Evolutionary conservation across 1,284 basidiomycete genomes (phyloP).

Genomic region (Pyrrhoderma noxium): DNA sequence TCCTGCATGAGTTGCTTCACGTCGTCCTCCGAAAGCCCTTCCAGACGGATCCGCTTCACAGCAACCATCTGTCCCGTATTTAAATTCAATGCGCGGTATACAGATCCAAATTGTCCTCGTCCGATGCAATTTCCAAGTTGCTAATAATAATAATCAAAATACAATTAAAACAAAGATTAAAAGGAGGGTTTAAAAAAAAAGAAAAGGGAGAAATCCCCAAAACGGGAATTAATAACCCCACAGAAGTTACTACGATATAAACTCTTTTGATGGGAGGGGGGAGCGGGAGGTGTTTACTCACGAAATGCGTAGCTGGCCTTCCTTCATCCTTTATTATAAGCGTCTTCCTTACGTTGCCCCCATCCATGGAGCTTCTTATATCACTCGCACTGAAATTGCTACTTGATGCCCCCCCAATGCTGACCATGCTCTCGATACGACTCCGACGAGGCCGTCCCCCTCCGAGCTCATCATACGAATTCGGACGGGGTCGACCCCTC

Average conservation of each 20-base stretch:
- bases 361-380: slow-evolving; percentile 45
- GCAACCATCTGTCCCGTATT: slow-evolving; percentile 92
- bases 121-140: slow-evolving; percentile 96
- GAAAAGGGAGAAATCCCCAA: no score
- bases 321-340: slow-evolving; percentile 79
- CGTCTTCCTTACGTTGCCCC: slow-evolving; percentile 61
- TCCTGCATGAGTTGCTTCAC: slow-evolving; percentile 85
- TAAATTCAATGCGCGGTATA: slow-evolving; percentile 89
- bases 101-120: slow-evolving; percentile 91
- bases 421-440: slow-evolving; percentile 64
- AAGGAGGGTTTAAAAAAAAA: no score
- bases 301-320: slow-evolving; percentile 74
- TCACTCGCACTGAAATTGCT: slow-evolving; percentile 58
- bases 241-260: no score
- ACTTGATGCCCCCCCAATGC: slow-evolving; percentile 44
- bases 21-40: slow-evolving; percentile 81
- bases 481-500: slow-evolving; percentile 43
- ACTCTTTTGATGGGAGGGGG: no score
- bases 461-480: slow-evolving; percentile 55
- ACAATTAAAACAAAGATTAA: no score
- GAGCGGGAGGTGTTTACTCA: slow-evolving; percentile 37
- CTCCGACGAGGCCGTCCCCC: slow-evolving; percentile 36
- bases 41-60: slow-evolving; percentile 85
- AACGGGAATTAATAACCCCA: no score
- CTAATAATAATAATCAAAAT: slow-evolving; percentile 34